A percentile compares a stretch with the other conserved stretches of the same genome.
Conservation (phyloP, 1,284 basidiomycete genomes). For the Farysia itapuensis region DNA sequence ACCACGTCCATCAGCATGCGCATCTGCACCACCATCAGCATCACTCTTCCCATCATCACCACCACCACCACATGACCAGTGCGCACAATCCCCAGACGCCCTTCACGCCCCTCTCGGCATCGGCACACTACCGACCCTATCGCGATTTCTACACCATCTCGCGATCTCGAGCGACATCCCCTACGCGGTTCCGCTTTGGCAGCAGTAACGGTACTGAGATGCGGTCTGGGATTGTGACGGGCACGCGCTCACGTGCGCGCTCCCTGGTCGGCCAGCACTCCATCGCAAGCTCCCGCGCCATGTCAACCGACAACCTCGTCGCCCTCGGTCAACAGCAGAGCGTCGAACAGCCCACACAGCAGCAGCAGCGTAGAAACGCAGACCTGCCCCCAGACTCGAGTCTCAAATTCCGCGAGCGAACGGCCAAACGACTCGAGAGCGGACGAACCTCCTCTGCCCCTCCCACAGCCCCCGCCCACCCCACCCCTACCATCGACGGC, state of each 20-base stretch:
- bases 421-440: conserved; percentile 30
- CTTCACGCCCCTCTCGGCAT: background rate
- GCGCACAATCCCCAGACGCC: background rate
- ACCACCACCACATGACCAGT: no score
- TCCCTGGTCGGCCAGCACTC: conserved; percentile 35
- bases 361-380: conserved; percentile 20
- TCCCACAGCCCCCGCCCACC: no score
- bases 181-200: conserved; percentile 40
- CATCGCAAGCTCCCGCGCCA: conserved; percentile 21
- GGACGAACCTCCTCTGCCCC: conserved; percentile 42
- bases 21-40: background rate
- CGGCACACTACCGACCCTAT: background rate
- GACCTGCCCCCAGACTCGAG: conserved; percentile 44
- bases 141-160: conserved; percentile 47
- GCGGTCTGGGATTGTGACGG: conserved; percentile 25
- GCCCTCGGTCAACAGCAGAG: conserved; percentile 31
- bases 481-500: conserved; percentile 3
- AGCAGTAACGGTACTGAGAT: conserved; percentile 1
- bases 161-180: conserved; percentile 44
- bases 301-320: conserved; percentile 42
- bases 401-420: conserved; percentile 38
- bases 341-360: conserved; percentile 3
- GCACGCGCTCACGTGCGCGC: conserved; percentile 44
- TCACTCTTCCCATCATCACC: no score
- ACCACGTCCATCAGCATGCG: conserved; percentile 3